Conservation (phyloP, 2,329 filamentous ascomycete genomes). For the Epichloe typhina region DNA sequence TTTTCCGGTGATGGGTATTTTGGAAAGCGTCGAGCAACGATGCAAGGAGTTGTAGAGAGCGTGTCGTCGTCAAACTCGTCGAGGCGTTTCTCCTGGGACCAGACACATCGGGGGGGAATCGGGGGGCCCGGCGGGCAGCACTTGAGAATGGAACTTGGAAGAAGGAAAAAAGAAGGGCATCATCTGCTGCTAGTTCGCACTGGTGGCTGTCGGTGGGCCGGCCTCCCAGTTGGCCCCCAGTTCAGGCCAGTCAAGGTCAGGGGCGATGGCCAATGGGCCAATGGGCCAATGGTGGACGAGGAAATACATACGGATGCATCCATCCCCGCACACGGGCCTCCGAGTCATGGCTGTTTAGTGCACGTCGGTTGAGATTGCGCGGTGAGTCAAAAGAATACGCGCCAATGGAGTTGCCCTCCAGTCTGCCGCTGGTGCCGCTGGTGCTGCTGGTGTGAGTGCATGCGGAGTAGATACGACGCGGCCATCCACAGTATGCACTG, state of each 20-base stretch:
- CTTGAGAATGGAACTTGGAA: too few species aligned
- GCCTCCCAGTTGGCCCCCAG: background rate
- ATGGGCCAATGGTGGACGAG: background rate
- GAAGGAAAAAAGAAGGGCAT: slow-evolving; percentile 2
- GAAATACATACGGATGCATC: background rate
- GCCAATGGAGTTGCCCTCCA: too few species aligned
- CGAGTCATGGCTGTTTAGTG: background rate
- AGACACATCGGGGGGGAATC: background rate
- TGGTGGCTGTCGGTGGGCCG: background rate
- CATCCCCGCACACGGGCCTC: background rate
- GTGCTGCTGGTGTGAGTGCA: too few species aligned
- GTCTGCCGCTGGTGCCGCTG: too few species aligned
- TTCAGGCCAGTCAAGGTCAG: background rate
- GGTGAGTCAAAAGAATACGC: background rate
- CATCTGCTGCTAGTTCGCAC: slow-evolving; percentile 1
- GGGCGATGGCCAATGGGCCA: background rate
- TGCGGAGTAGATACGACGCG: too few species aligned
- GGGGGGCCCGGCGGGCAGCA: background rate
- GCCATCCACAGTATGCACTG: too few species aligned
- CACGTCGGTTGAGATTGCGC: background rate
- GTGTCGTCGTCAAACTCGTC: background rate
- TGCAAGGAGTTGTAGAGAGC: background rate
- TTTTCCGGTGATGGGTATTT: background rate
- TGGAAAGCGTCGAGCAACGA: background rate
- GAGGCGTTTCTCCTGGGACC: background rate